Percentiles rank a stretch among this genome's conserved stretches.
These are phyloP conservation scores for Cladosporium sp. DNA, from an alignment of 2,329 filamentous ascomycete genomes.

Conservation along the genomic window DNA sequence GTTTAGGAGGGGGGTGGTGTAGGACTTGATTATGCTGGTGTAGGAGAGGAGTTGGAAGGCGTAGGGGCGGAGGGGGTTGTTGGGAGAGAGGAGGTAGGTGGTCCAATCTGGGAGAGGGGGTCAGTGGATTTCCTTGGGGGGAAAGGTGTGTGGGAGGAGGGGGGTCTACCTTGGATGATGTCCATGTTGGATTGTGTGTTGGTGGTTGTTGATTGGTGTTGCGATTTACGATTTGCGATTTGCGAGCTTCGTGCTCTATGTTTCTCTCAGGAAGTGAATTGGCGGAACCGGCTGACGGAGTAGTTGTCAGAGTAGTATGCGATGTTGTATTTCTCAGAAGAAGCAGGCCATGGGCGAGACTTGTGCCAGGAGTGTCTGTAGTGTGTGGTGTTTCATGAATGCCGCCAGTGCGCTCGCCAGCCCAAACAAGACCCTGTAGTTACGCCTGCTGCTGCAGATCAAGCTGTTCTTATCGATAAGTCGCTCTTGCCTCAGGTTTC, in stretches of 20 bases:
- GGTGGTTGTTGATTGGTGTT: background rate
- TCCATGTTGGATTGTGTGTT: conserved; percentile 22
- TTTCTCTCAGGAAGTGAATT: too few relatives aligned
- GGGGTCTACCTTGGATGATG: conserved; percentile 24
- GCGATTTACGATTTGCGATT: background rate
- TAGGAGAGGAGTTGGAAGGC: conserved; percentile 18
- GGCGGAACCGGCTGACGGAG: too few relatives aligned
- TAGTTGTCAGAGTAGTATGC: too few relatives aligned
- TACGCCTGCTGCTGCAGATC: too few relatives aligned
- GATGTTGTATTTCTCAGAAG: background rate
- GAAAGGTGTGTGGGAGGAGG: conserved; percentile 2
- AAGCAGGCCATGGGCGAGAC: background rate
- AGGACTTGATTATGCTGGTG: conserved; percentile 20
- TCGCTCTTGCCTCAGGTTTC: background rate
- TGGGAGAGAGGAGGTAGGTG: conserved; percentile 23
- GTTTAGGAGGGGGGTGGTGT: conserved; percentile 26
- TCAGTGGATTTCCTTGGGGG: too few relatives aligned
- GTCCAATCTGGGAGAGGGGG: conserved; percentile 27
- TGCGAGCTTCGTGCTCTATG: too few relatives aligned
- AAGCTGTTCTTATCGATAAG: background rate
- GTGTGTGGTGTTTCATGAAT: too few relatives aligned
- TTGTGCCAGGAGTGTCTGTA: too few relatives aligned
- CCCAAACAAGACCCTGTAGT: too few relatives aligned
- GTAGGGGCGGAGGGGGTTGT: conserved; percentile 16
- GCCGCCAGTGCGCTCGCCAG: too few relatives aligned